Conservation (phyloP, 805 yeast genomes). For the Ogataea populi-albae region DNA sequence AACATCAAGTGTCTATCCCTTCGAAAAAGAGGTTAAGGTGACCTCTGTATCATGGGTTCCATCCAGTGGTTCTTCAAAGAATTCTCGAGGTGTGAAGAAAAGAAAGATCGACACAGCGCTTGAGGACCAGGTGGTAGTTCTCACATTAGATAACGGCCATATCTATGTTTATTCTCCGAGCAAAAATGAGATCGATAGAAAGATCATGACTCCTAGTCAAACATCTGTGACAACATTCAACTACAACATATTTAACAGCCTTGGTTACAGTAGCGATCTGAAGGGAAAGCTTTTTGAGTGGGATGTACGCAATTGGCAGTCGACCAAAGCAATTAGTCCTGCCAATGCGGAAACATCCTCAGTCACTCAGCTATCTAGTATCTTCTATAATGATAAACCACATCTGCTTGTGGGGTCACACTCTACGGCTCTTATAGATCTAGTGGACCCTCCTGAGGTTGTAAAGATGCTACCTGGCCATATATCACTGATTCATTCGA, state of each 20-base stretch:
- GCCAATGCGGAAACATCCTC: slow-evolving; percentile 27
- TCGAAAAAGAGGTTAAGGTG: slow-evolving; percentile 50
- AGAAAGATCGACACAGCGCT: slow-evolving; percentile 24
- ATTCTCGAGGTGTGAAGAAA: slow-evolving; percentile 19
- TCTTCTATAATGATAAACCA: slow-evolving; percentile 26
- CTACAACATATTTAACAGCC: slow-evolving; percentile 38
- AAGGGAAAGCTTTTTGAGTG: slow-evolving; percentile 61
- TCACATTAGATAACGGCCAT: slow-evolving; percentile 66
- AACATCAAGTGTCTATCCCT: slow-evolving; percentile 40
- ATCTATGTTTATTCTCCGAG: slow-evolving; percentile 66
- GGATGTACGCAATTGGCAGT: slow-evolving; percentile 47
- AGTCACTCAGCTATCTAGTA: slow-evolving; percentile 25
- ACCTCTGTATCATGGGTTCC: slow-evolving; percentile 55
- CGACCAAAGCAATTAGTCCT: slow-evolving; percentile 40
- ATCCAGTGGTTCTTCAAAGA: slow-evolving; percentile 5
- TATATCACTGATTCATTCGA: slow-evolving; percentile 58
- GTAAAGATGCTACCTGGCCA: slow-evolving; percentile 70
- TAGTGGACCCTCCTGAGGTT: slow-evolving; percentile 35
- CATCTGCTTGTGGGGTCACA: slow-evolving; percentile 66
- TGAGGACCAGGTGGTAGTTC: slow-evolving; percentile 49
- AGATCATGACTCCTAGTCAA: slow-evolving; percentile 33
- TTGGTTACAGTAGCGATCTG: slow-evolving; percentile 59
- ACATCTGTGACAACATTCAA: slow-evolving; percentile 41
- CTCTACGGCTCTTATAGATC: slow-evolving; percentile 53
- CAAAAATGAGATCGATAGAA: slow-evolving; percentile 53